Conservation (phyloP, 2,329 filamentous ascomycete genomes). For the Cyphellophora attinorum region DNA sequence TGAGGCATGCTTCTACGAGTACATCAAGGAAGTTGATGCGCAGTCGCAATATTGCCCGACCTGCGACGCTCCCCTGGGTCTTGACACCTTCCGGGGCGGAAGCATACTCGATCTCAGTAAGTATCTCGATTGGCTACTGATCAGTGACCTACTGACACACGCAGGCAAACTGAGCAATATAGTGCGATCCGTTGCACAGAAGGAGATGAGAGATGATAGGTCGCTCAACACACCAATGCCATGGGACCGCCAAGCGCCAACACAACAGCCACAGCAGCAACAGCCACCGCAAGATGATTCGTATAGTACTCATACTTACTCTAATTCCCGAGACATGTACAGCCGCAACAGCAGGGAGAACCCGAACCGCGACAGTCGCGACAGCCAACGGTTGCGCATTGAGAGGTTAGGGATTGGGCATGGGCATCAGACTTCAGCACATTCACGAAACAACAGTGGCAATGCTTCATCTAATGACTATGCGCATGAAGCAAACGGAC, state of each 20-base stretch:
- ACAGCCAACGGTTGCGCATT: slow-evolving; percentile 34
- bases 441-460: slow-evolving; percentile 70
- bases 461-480: slow-evolving; percentile 69
- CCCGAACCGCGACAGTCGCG: slow-evolving; percentile 30
- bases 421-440: slow-evolving; percentile 28
- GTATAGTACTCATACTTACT: slow-evolving; percentile 11
- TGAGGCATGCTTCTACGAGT: slow-evolving; percentile 98
- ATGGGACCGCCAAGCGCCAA: slow-evolving; percentile 40
- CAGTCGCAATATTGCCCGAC: slow-evolving; percentile 79
- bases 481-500: slow-evolving; percentile 43
- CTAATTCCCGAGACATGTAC: neutral
- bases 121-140: slow-evolving; percentile 18
- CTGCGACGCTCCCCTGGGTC: slow-evolving; percentile 80
- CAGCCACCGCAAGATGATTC: slow-evolving; percentile 22
- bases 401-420: slow-evolving; percentile 31
- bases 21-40: slow-evolving; percentile 78
- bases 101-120: slow-evolving; percentile 87
- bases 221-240: slow-evolving; percentile 48
- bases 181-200: slow-evolving; percentile 68
- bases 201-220: slow-evolving; percentile 47
- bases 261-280: neutral
- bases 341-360: slow-evolving; percentile 17
- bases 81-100: slow-evolving; percentile 86
- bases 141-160: slow-evolving; percentile 1
- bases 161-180: slow-evolving; percentile 91